phyloP scores from a whole-genome alignment of 768 basidiomycete species.

The Mycena maculata region DNA sequence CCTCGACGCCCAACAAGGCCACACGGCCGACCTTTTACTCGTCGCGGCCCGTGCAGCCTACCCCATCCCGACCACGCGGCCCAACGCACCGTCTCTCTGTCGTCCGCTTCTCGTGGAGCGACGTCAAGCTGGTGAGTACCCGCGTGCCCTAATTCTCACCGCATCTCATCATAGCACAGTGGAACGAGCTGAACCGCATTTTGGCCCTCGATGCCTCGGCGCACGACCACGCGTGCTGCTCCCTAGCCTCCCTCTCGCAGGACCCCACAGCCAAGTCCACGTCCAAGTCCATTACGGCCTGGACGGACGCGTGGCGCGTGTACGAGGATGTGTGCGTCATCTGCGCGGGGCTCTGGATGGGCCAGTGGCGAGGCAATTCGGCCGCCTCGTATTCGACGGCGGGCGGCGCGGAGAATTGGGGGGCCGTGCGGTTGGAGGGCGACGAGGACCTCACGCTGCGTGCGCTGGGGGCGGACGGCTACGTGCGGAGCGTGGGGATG shows the following conservation, averaged over 20 bases:
- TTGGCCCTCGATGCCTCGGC: conserved; percentile 63
- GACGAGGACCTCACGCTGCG: conserved; percentile 67
- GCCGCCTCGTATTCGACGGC: conserved; percentile 60
- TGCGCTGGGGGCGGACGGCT: conserved; percentile 38
- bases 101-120: conserved; percentile 86
- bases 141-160: not conserved
- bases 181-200: conserved; percentile 82
- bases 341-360: conserved; percentile 87
- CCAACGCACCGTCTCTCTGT: conserved; percentile 68
- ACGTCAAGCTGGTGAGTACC: conserved; percentile 58
- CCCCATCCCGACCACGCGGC: conserved; percentile 43
- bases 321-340: conserved; percentile 89
- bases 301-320: conserved; percentile 83
- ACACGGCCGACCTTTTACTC: conserved; percentile 76
- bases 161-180: conserved; percentile 54
- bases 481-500: conserved; percentile 71
- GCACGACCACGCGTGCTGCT: conserved; percentile 51
- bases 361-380: conserved; percentile 69
- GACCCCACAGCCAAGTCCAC: conserved; percentile 44
- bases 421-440: conserved; percentile 69
- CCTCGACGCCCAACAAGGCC: conserved; percentile 67
- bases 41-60: conserved; percentile 59
- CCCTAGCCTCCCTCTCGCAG: conserved; percentile 36
- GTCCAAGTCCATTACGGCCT: conserved; percentile 58
- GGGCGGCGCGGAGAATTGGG: conserved; percentile 64